Evolutionary conservation across 768 basidiomycete genomes (phyloP), one percentile per base, ranked within the genome.

Genomic region (Rhodocollybia butyracea): DNA sequence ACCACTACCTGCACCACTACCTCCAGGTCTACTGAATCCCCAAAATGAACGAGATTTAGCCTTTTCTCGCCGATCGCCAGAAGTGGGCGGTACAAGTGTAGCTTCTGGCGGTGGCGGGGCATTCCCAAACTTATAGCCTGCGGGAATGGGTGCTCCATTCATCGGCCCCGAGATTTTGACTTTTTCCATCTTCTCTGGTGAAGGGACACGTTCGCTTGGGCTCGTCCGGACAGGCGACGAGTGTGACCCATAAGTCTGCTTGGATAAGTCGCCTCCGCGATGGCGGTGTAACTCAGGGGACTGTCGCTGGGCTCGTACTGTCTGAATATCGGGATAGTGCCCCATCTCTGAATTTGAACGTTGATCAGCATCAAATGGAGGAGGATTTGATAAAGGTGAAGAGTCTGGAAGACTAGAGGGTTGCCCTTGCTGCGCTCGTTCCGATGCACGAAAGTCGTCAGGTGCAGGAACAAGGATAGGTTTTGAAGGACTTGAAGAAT

Each of bases 31-130:
- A 26, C 91, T 89, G 67, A 96, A 97, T 65, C 85, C 86, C 93
- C 94, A 97, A 76, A 98, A 97, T 6, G 86, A 86, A 46, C 91
- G 83, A 57, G 91, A 94, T 73, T 95, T 95, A 21, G 90, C 88
- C 74, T 95, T 98, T 66, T 93, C 89, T 55, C 93, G 81, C 67
- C 95, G 80, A 57, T 95, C 92, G 22, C 32, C 38, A 12, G 31
- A 21, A 57, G 66, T 84, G 46, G 69, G 63, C 36, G 67, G n/a
- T n/a, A n/a, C 62, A 21, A 67, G 55, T 43, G 74, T 66, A 34
- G 73, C 61, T 38, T 79, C 76, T n/a, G 48, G 15, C 11, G 48
- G 34, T 13, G 79, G 68, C 3, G 68, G 59, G 50, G 88, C 90
- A 70, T 93, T 94, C 45, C 81, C 92, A 65, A 95, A 98, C 71